phyloP scores from a whole-genome alignment of 225 moss, liverwort and hornwort genomes.

The Sphagnum contortum region DNA sequence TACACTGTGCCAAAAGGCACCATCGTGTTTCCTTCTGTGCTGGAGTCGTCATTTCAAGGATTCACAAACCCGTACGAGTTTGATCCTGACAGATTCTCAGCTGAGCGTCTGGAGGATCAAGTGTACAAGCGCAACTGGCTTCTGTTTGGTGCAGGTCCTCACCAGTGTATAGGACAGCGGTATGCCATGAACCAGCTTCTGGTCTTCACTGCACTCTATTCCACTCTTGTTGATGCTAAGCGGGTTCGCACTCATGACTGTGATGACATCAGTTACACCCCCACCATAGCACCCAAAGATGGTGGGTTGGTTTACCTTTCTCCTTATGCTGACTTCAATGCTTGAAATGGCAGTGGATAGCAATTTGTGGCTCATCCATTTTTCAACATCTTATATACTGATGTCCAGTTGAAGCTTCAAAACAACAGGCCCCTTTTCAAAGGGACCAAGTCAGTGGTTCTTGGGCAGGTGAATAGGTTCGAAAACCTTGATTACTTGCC shows the following conservation, averaged over 20 bases:
- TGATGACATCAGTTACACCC: conserved; percentile 65
- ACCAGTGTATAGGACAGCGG: conserved; percentile 88
- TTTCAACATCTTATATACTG: too few species aligned
- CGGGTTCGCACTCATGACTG: conserved; percentile 57
- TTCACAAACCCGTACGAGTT: conserved; percentile 66
- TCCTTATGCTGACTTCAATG: conserved; percentile 2
- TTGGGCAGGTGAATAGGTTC: too few species aligned
- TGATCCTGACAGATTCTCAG: conserved; percentile 74
- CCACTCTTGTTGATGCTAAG: conserved; percentile 49
- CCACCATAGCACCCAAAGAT: conserved; percentile 87
- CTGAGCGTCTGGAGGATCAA: conserved; percentile 63
- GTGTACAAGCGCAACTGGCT: conserved; percentile 73
- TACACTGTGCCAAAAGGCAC: conserved; percentile 72
- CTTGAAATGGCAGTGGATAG: too few species aligned
- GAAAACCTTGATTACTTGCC: too few species aligned
- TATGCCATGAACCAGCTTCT: conserved; percentile 90
- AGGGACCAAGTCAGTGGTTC: too few species aligned
- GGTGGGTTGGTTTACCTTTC: conserved; percentile 45
- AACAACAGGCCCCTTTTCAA: too few species aligned
- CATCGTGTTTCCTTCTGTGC: conserved; percentile 71
- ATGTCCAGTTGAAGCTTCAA: too few species aligned
- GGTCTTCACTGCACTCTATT: conserved; percentile 53
- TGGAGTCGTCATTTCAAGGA: conserved; percentile 90
- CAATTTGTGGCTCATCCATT: too few species aligned
- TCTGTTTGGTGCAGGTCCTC: conserved; percentile 76